Base-by-base conservation (phyloP, 768 basidiomycete species). In the Leccinellum rugosiceps region DNA sequence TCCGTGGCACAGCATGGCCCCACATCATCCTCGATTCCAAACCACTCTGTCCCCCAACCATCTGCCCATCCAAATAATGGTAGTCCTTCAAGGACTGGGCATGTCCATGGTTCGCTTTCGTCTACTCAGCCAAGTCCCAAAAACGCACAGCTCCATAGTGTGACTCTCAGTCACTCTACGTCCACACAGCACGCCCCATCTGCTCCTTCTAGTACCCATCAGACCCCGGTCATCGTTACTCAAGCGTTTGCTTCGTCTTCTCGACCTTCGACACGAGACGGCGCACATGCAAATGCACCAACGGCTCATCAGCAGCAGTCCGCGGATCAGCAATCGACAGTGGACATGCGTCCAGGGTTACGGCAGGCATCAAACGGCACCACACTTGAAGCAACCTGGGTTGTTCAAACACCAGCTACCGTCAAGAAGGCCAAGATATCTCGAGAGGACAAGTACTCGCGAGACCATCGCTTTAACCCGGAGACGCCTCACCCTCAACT, bases 371-470 rank as follows among this genome's bases (percentile, higher is more conserved):
- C 70, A 9, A 63, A 53, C 34, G 30, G 51, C 7, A 53, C 63
- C 44, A 72, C 67, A 5, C 57, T 74, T 32, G 63, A 71, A 54
- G 63, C 66, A 21, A 63, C 72, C 14, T 72, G 73, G 71, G 62
- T 74, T 17, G 69, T 72, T 11, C 71, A 72, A 44, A 72, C 65
- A 11, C 60, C 70, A 3, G 57, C 61, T n/a, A 59, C 60, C n/a
- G 53, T 51, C 30, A 72, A 59, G 49, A 56, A 47, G 35, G 15
- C 62, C 46, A 60, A 50, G 23, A 60, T 62, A 55, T 59, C 65
- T 41, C 62, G 60, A 15, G 71, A 72, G 53, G 70, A 73, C 41
- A 72, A 73, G 53, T 72, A 72, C 48, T 52, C 65, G 38, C 62
- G 62, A 32, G 63, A 60, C 17, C 62, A 64, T 43, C 65, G 60